phyloP scores from a whole-genome alignment of 2,329 filamentous ascomycete genomes.

The Tympanopsis confertula region DNA sequence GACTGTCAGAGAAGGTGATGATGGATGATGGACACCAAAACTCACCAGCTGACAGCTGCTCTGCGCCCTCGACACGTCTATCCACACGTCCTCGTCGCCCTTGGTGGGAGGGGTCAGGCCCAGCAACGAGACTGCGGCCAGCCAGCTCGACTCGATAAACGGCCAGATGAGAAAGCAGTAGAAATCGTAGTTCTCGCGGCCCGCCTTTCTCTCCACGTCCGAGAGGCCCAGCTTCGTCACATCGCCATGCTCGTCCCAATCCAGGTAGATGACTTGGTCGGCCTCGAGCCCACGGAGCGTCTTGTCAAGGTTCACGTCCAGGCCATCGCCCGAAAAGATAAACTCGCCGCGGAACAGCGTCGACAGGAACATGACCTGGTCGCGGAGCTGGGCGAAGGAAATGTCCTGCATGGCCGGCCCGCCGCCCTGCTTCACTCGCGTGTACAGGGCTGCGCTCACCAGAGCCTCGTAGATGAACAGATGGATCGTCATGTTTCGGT shows the following conservation, averaged over 20 bases:
- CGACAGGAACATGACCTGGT: conserved; percentile 80
- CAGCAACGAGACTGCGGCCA: conserved; percentile 78
- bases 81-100: conserved; percentile 56
- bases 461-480: conserved; percentile 90
- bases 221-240: conserved; percentile 65
- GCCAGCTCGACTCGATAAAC: conserved; percentile 89
- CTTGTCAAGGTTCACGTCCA: conserved; percentile 68
- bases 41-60: conserved; percentile 69
- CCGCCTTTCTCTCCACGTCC: conserved; percentile 61
- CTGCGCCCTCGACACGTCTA: conserved; percentile 68
- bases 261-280: conserved; percentile 65
- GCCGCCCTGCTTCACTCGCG: conserved; percentile 80
- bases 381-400: conserved; percentile 57
- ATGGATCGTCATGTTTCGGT: conserved; percentile 98
- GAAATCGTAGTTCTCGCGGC: conserved; percentile 92
- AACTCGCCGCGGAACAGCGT: conserved; percentile 93
- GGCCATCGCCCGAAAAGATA: conserved; percentile 82
- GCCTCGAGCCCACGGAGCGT: conserved; percentile 68
- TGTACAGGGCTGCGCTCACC: conserved; percentile 84
- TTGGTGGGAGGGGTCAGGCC: conserved; percentile 66
- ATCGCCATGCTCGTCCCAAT: conserved; percentile 38
- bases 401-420: conserved; percentile 72
- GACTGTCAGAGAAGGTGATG: background rate
- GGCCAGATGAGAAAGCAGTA: conserved; percentile 99
- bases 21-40: conserved; percentile 5